Base-by-base conservation (phyloP, 495 filamentous ascomycete species). In the Sphaerosporella brunnea region DNA sequence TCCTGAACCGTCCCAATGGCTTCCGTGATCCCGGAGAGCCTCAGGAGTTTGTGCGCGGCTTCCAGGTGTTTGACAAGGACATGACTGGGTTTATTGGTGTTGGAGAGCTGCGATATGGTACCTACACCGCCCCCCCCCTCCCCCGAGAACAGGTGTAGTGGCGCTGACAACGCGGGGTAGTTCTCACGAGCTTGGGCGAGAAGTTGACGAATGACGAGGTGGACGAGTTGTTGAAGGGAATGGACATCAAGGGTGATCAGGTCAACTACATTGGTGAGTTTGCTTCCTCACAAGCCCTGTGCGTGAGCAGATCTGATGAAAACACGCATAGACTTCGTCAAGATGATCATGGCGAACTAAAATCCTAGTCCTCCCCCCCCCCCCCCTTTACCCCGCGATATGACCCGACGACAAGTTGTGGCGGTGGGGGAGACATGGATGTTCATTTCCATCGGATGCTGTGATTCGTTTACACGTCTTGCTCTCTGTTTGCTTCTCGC, bases 21-120 rank as follows among this genome's bases (percentile, higher is more conserved):
- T 97, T 96, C 78, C 86, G 90, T 56, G 88, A 96, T 43, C 92
- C 92, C 4, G 87, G 85, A 55, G 87, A 95, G 64, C 88, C 88
- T 8, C 87, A 96, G 54, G 88, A 96, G 66, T 97, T 96, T 64
- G 93, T 86, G 65, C 79, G 86, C 36, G 90, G 88, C 39, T 97
- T 97, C 68, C 90, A 96, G 67, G 90, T 96, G 49, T 97, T 97
- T 59, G 90, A 97, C 67, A 97, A 97, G 70, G 90, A 97, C 65
- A 79, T 88, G 77, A 93, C 86, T 42, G 90, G 90, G 16, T 94
- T 84, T 66, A 94, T 97, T 66, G 90, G 88, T 19, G 84, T 94
- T 51, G 90, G 90, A 26, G 90, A 97, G 65, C 69, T 96, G 60
- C 77, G 87, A 64, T 97, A 97, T 65, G 80, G 76, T 80, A 66